Percentiles rank a stretch among this genome's conserved stretches.
phyloP scores from a whole-genome alignment of 768 basidiomycete species.

The Gymnopilus junonius region DNA sequence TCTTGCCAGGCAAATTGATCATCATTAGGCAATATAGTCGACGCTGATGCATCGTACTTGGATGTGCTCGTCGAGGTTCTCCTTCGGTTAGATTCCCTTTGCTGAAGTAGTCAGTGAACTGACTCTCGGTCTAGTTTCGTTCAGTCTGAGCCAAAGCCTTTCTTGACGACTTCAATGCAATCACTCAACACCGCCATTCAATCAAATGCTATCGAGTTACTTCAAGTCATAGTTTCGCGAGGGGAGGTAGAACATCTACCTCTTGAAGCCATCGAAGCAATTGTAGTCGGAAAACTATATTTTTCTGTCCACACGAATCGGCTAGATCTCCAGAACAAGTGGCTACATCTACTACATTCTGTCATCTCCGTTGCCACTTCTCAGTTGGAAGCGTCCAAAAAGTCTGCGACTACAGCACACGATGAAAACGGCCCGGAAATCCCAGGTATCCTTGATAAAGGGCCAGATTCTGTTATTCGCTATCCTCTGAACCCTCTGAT shows the following conservation, averaged over 20 bases:
- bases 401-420: conserved; percentile 23
- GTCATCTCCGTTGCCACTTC: conserved; percentile 69
- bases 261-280: conserved; percentile 69
- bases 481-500: conserved; percentile 73
- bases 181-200: conserved; percentile 70
- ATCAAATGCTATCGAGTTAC: conserved; percentile 74
- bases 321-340: conserved; percentile 90
- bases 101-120: background rate
- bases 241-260: conserved; percentile 73
- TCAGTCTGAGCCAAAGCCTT: conserved; percentile 72
- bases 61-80: conserved; percentile 78
- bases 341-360: conserved; percentile 89
- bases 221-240: conserved; percentile 81
- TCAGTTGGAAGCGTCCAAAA: conserved; percentile 33
- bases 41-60: conserved; percentile 69
- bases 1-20: conserved; percentile 11
- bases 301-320: conserved; percentile 68
- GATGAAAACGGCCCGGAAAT: conserved; percentile 37
- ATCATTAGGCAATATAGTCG: conserved; percentile 39
- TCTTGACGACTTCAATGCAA: conserved; percentile 54
- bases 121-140: conserved; percentile 55
- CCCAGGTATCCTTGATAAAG: conserved; percentile 34
- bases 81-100: conserved; percentile 55
- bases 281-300: conserved; percentile 77
- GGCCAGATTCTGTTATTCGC: conserved; percentile 32